Base-by-base conservation (phyloP, 2,329 filamentous ascomycete species). In the Aspergillus ruber region DNA sequence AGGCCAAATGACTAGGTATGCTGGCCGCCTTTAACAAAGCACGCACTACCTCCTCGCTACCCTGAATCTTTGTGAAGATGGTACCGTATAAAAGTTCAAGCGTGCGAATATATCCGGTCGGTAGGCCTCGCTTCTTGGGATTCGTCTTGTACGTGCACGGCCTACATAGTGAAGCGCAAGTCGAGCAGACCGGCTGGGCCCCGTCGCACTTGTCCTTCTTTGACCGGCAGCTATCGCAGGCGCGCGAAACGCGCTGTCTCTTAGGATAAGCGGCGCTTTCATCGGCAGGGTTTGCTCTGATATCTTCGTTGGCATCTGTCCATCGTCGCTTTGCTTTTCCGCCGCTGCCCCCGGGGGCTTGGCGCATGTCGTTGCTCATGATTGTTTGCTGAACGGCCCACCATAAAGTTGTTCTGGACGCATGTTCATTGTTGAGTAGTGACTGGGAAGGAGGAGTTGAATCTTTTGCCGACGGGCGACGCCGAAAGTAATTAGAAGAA, bases 91-190 rank as follows among this genome's bases (percentile, higher is more conserved):
- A 78, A 39, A 86, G 66, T 64, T 90, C 86, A 15, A 90, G 72
- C 0, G 84, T 85, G 29, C 85, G 79, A 46, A 90, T 84, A 60
- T 90, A 89, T 13, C 87, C 86, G n/a, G 86, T 86, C 57, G 86
- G 86, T 9, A 90, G 81, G 3, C 87, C 86, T 53, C 86, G 77
- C 64, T 89, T 89, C 67, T 88, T 88, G 6, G 84, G 82, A 46
- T 81, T 82, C 46, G 84, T 78, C 51, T 85, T 81, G 63, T 90
- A 90, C 13, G 83, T 83, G 64, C 87, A 90, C 29, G 74, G 65
- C 43, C 85, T 76, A 46, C 78, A 80, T 50, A 84, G 79, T 4
- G 78, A 72, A 6, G 75, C 74, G 67, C 86, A 89, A 2, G 83
- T 83, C 42, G 79, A 81, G 63, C 85, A 89, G 12, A 74, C 72